phyloP scores from a whole-genome alignment of 495 filamentous ascomycete species.

The Neurospora tetrasperma region DNA sequence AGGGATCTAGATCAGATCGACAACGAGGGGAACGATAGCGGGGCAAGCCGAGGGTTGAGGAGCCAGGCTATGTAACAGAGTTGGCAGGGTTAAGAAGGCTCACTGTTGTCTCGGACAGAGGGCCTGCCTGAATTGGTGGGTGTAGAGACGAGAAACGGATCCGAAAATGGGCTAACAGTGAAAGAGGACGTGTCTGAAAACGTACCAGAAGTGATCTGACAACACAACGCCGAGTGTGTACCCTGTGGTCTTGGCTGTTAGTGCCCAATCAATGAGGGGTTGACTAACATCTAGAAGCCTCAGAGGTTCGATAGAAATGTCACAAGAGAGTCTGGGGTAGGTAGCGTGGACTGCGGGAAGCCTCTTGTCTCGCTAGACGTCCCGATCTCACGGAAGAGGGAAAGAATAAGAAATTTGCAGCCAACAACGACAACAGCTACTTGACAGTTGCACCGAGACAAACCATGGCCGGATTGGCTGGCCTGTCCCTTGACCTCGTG shows the following conservation, averaged over 20 bases:
- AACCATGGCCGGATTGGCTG: neutral
- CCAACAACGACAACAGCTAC: neutral
- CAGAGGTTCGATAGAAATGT: neutral
- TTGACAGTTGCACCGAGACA: neutral
- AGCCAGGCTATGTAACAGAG: neutral
- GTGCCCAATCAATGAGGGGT: neutral
- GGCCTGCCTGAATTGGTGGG: neutral
- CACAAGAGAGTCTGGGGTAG: neutral
- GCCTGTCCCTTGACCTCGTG: neutral
- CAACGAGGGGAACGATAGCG: neutral
- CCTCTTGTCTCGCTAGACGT: neutral
- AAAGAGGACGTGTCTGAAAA: neutral
- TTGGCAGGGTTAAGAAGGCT: neutral
- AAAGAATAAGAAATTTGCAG: neutral
- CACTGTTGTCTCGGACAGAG: neutral
- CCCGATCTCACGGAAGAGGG: neutral
- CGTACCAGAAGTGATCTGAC: neutral
- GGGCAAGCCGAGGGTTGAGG: neutral
- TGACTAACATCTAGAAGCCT: neutral
- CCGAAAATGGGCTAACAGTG: neutral
- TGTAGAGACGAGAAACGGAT: neutral
- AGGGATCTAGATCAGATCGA: neutral
- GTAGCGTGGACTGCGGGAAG: neutral
- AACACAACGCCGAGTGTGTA: neutral
- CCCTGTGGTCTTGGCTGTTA: neutral